Conservation (phyloP, 306 rosid genomes). For the Datisca glomerata region DNA sequence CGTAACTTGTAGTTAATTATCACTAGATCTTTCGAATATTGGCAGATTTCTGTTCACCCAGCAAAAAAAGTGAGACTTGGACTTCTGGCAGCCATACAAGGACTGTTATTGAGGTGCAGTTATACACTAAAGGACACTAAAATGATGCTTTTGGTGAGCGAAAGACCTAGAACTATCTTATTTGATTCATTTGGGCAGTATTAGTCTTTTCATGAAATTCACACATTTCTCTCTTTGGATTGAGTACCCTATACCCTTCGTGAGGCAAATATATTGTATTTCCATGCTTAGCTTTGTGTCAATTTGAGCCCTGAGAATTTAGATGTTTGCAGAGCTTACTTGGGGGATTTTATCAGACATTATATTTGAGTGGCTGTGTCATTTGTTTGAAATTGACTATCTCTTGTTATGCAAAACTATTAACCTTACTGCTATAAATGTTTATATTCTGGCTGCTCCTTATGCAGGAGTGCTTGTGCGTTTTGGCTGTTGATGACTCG, state of each 20-base stretch:
- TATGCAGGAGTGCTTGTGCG: conserved; percentile 79
- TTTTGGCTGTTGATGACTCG: conserved; percentile 63
- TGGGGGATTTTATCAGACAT: no score
- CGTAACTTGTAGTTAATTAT: conserved; percentile 3
- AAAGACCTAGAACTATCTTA: conserved; percentile 3
- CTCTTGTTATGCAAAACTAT: not conserved
- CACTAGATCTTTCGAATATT: conserved; percentile 19
- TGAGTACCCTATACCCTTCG: no score
- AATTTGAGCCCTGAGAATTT: no score
- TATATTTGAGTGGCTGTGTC: no score
- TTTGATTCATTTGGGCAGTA: conserved; percentile 15
- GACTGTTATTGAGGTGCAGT: conserved; percentile 56
- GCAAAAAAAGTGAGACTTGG: conserved; percentile 73
- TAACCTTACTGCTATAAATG: conserved; percentile 11
- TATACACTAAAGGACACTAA: conserved; percentile 54
- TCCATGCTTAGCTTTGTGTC: no score
- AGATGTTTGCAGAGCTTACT: no score
- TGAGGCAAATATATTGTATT: no score
- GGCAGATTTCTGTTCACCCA: conserved; percentile 81
- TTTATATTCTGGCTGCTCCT: conserved; percentile 15
- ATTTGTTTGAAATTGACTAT: no score
- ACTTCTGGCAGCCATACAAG: conserved; percentile 61
- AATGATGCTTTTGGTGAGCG: conserved; percentile 87
- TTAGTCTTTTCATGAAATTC: not conserved
- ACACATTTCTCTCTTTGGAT: no score